Base-by-base conservation (phyloP, 106 monocot genomes). In the Allium cepa region DNA sequence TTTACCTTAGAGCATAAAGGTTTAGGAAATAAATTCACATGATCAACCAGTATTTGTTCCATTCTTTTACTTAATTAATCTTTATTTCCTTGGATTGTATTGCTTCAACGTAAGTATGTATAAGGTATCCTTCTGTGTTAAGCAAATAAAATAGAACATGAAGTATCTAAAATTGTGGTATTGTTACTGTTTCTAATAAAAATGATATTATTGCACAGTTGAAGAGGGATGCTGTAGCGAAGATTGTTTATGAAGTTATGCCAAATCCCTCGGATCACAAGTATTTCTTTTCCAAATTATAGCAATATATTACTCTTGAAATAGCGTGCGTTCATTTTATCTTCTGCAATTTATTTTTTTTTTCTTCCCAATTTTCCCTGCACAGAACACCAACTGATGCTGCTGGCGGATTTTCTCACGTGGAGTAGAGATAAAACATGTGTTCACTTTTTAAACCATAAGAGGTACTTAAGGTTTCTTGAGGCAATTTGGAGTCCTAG, bases 231-330 rank as follows among this genome's bases (percentile, higher is more conserved):
- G 87, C 82, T n/a, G 92, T 99, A 22, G 80, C 89, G n/a, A 99
- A 84, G 67, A 84, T 92, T 71, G 92, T 99, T 11, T 99, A 99
- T 81, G 97, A 99, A 73, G 46, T 99, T 45, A 87, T 75, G 82
- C 97, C 97, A 55, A 99, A 99, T 75, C 97, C 97, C 68, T 92
- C 92, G 59, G 97, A 99, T 64, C 97, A 99, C 82, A 99, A 99
- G 97, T 99, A 84, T 89, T 56, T 12, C 47, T 63, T 11, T 50
- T 56, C 10, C 64, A 78, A 60, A 36, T 49, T 71, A 26, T 49
- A 62, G 14, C 28, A 47, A 10, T 17, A 53, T 7, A 11, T 67
- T 27, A 26, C 36, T 67, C 26, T 9, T 49, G n/a, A 7, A 15
- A 26, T 26, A 10, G 1, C 1, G 15, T 67, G 15, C 26, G 0